Conservation (phyloP, 2,329 filamentous ascomycete species). For the Pyrenophora seminiperda region DNA sequence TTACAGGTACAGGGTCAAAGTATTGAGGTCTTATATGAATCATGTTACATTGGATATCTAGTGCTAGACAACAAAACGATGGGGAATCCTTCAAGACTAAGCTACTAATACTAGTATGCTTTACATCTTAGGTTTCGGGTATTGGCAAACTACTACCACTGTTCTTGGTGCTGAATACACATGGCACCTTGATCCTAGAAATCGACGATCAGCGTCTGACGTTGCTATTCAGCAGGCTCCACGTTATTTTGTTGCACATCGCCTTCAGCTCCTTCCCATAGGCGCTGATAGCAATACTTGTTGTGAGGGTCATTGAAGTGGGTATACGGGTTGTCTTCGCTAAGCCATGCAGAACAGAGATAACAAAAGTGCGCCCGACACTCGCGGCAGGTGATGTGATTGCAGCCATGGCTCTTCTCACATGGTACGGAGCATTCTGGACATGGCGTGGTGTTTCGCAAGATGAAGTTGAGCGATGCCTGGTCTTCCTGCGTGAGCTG, state of each 20-base stretch:
- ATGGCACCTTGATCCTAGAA: conserved; percentile 46
- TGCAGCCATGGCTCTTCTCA: conserved; percentile 87
- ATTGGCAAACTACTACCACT: too few relatives aligned
- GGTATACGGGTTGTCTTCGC: conserved; percentile 78
- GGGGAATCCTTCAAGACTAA: too few relatives aligned
- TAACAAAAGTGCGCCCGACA: conserved; percentile 96
- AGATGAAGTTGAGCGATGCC: conserved; percentile 83
- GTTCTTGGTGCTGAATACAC: conserved; percentile 30
- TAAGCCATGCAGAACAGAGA: conserved; percentile 85
- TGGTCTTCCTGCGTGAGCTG: conserved; percentile 85
- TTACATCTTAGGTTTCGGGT: too few relatives aligned
- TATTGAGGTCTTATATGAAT: too few relatives aligned
- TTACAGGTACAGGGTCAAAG: too few relatives aligned
- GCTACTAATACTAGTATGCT: too few relatives aligned
- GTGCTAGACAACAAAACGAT: too few relatives aligned
- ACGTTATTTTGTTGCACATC: conserved; percentile 60
- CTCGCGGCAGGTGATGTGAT: conserved; percentile 72
- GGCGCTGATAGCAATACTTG: conserved; percentile 73
- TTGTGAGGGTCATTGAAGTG: conserved; percentile 80
- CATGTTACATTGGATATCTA: too few relatives aligned
- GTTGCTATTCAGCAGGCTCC: conserved; percentile 51
- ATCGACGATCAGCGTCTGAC: conserved; percentile 51
- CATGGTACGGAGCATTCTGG: conserved; percentile 84
- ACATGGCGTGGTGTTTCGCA: conserved; percentile 81
- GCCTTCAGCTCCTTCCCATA: conserved; percentile 89